Base-by-base conservation (phyloP, 192 early-diverging fungal genomes). In the Nowakowskiella sp. region DNA sequence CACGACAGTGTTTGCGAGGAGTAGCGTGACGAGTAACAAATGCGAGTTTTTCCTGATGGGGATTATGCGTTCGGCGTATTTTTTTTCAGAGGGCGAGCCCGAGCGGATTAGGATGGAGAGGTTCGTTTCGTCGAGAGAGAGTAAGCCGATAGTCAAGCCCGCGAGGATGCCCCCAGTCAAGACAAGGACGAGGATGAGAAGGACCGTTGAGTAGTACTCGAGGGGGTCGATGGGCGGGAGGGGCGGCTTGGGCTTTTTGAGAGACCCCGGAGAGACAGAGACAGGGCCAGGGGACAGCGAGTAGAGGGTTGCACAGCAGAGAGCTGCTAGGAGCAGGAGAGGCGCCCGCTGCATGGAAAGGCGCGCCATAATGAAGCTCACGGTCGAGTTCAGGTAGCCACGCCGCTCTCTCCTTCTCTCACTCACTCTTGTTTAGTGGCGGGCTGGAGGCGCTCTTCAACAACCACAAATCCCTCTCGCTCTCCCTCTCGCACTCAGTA, bases 381-480 rank as follows among this genome's bases (percentile, higher is more conserved):
- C n/a, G n/a, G n/a, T n/a, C n/a, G n/a, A n/a, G n/a, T n/a, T n/a
- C n/a, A n/a, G n/a, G n/a, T n/a, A n/a, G n/a, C n/a, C n/a, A n/a
- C n/a, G n/a, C n/a, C n/a, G n/a, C n/a, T n/a, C n/a, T n/a, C n/a
- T n/a, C n/a, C n/a, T n/a, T n/a, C n/a, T n/a, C n/a, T n/a, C n/a
- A n/a, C n/a, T n/a, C n/a, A n/a, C n/a, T n/a, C n/a, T n/a, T n/a
- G n/a, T 68, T 51, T 55, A 84, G 84, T 62, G 91, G 93, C 16
- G 94, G 94, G 6, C 84, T 96, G 80, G 95, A 98, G 67, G 70
- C 91, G 31, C 66, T 96, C 43, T 92, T 98, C 53, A 72, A 86
- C 60, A 82, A 88, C 65, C 64, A 83, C 44, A 81, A 78, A 56
- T 16, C 52, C 4, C 53, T 82, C 23, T 60, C 61, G 8, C 55